Evolutionary conservation across 768 basidiomycete species (phyloP).

Genomic region (Xanthoconium stramineum): DNA sequence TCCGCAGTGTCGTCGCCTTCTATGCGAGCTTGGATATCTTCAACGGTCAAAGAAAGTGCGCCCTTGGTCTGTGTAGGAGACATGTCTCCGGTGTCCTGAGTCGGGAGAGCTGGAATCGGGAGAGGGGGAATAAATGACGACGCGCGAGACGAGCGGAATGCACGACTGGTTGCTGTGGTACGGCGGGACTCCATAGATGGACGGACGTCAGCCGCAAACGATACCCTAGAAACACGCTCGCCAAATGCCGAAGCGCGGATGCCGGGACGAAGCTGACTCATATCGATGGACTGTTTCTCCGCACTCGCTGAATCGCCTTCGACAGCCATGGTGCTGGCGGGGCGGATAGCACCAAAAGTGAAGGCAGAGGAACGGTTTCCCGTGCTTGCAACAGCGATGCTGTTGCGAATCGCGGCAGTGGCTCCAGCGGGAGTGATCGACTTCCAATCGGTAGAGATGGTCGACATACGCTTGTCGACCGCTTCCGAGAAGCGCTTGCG

Average conservation of each 20-base stretch:
- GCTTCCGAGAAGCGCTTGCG: conserved; percentile 59
- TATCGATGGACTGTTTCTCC: conserved; percentile 42
- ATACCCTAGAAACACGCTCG: conserved; percentile 59
- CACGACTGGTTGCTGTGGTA: conserved; percentile 39
- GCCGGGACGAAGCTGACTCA: conserved; percentile 52
- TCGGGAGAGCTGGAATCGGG: conserved; percentile 23
- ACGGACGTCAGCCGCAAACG: conserved; percentile 63
- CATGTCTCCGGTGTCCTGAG: conserved; percentile 27
- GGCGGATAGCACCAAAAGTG: conserved; percentile 55
- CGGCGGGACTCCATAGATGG: conserved; percentile 45
- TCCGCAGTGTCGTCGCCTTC: conserved; percentile 31
- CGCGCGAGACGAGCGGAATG: conserved; percentile 42
- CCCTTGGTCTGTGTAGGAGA: conserved; percentile 46
- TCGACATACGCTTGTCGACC: conserved; percentile 81
- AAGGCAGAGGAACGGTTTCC: conserved; percentile 46
- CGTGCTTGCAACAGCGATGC: conserved; percentile 47
- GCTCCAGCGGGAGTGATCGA: conserved; percentile 68
- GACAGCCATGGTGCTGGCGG: conserved; percentile 41
- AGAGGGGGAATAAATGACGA: conserved; percentile 42
- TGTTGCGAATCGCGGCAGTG: conserved; percentile 66
- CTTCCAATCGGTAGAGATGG: conserved; percentile 77
- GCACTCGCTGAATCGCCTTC: conserved; percentile 37
- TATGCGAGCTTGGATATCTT: conserved; percentile 60
- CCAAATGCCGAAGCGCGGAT: conserved; percentile 47
- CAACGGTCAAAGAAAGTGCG: conserved; percentile 45